A percentile compares a stretch with the other conserved stretches of the same genome.
These are phyloP conservation scores for Cornus suecica DNA, from an alignment of 148 eudicot genomes.

Conservation along the genomic window DNA sequence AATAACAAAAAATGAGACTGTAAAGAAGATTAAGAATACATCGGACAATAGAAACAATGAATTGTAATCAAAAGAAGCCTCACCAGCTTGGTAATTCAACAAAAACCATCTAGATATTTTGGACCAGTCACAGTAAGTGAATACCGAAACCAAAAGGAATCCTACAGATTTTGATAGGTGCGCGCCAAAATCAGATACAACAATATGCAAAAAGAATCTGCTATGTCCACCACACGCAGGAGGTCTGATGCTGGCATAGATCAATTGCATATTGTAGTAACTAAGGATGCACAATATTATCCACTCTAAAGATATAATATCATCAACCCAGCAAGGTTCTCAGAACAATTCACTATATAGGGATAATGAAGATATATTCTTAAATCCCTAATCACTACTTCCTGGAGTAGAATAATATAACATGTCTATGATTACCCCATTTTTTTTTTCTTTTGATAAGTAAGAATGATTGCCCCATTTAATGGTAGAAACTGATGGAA, in stretches of 20 bases:
- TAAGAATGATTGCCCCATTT: too few species aligned
- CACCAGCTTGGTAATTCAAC: neutral
- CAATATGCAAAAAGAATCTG: neutral
- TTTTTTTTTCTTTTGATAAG: too few species aligned
- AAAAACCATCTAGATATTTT: neutral
- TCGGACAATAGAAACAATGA: neutral
- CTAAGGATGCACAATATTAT: too few species aligned
- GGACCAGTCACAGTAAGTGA: neutral
- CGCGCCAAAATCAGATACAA: neutral
- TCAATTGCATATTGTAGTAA: neutral
- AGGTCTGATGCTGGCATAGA: neutral
- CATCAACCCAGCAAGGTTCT: neutral
- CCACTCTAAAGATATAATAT: too few species aligned
- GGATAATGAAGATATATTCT: too few species aligned
- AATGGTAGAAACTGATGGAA: too few species aligned
- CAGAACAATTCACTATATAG: too few species aligned
- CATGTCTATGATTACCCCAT: too few species aligned
- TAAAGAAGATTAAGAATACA: neutral
- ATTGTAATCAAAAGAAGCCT: neutral
- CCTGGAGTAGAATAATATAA: too few species aligned
- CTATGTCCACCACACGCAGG: neutral
- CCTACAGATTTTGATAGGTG: neutral
- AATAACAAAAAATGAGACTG: constrained; percentile 7
- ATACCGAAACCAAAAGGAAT: neutral
- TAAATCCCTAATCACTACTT: too few species aligned